A percentile compares a stretch with the other conserved stretches of the same genome.
These are phyloP conservation scores for Pythium rishiriense DNA, from an alignment of 352 stramenopile species.

Conservation along the genomic window DNA sequence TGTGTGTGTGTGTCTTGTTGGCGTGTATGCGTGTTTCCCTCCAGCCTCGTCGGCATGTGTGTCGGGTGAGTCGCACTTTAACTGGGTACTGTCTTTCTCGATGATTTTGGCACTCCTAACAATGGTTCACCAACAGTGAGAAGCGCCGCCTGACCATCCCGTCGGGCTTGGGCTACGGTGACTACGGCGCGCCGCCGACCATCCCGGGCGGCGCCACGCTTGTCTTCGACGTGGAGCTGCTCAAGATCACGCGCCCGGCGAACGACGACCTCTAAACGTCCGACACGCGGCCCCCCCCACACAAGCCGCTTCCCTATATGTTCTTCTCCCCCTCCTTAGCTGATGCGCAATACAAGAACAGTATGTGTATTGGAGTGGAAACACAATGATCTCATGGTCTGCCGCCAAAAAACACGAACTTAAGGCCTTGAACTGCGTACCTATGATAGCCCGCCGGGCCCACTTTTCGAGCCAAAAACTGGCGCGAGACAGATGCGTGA, in stretches of 20 bases:
- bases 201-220: conserved; percentile 94
- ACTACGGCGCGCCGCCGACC: conserved; percentile 88
- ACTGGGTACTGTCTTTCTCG: not conserved
- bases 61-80: conserved; percentile 52
- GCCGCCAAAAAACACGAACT: too few relatives aligned
- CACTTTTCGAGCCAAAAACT: not conserved
- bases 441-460: too few relatives aligned
- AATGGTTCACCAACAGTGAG: conserved; percentile 41
- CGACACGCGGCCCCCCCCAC: too few relatives aligned
- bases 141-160: conserved; percentile 88
- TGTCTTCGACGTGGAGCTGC: conserved; percentile 97
- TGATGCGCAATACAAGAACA: too few relatives aligned
- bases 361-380: too few relatives aligned
- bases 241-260: conserved; percentile 89
- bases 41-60: conserved; percentile 85
- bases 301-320: too few relatives aligned
- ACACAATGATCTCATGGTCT: too few relatives aligned
- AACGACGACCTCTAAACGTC: conserved; percentile 59
- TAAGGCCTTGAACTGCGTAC: too few relatives aligned
- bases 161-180: conserved; percentile 93
- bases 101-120: not conserved
- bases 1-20: conserved; percentile 17
- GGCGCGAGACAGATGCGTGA: not conserved
- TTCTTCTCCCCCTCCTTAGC: not conserved
- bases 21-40: not conserved